Conservation (phyloP, 2,329 filamentous ascomycete genomes). For the Onygenales sp. region DNA sequence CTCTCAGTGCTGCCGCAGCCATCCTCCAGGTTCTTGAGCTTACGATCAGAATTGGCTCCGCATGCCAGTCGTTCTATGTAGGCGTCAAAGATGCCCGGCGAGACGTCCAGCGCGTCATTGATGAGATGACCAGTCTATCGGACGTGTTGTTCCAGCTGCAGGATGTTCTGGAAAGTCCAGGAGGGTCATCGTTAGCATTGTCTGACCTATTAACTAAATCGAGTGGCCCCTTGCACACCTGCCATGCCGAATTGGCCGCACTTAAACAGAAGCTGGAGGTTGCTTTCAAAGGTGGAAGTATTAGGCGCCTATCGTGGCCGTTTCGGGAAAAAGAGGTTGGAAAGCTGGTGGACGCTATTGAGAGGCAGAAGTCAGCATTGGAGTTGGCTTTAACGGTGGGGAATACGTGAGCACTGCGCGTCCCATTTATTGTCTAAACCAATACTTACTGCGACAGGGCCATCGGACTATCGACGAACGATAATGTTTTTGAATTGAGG, state of each 20-base stretch:
- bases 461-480: background rate
- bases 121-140: background rate
- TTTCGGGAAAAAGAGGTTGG: background rate
- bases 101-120: background rate
- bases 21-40: background rate
- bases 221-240: background rate
- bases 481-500: background rate
- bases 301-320: background rate
- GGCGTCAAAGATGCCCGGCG: background rate
- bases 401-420: background rate
- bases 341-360: background rate
- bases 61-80: background rate
- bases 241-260: background rate
- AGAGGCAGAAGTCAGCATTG: background rate
- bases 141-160: background rate
- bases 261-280: background rate
- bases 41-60: background rate
- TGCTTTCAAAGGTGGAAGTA: background rate
- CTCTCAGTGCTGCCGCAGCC: background rate
- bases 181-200: background rate
- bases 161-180: background rate
- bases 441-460: background rate
- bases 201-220: background rate
- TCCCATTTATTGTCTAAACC: background rate
- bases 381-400: background rate